These are phyloP conservation scores for Xylaria digitata DNA, from an alignment of 2,329 filamentous ascomycete genomes.

Conservation along the genomic window DNA sequence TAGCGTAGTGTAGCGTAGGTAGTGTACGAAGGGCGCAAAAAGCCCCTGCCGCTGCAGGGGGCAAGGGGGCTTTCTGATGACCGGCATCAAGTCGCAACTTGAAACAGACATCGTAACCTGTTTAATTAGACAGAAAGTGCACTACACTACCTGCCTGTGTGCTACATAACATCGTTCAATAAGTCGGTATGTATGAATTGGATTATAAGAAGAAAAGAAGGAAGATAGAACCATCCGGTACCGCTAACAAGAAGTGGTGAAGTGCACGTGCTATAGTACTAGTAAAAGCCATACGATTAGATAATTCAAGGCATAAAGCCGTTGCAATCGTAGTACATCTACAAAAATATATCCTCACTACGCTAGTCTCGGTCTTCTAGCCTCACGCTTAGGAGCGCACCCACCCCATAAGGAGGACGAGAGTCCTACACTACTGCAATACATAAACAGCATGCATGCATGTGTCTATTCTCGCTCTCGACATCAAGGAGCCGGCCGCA, in stretches of 20 bases:
- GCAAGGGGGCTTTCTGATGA: conserved; percentile 20
- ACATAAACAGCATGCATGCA: conserved; percentile 1
- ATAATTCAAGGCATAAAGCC: too few species aligned
- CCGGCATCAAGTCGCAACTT: conserved; percentile 24
- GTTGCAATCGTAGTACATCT: too few species aligned
- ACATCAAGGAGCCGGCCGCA: not conserved
- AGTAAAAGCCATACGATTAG: too few species aligned
- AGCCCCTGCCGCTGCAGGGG: conserved; percentile 31
- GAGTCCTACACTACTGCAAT: conserved; percentile 3
- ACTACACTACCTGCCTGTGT: too few species aligned
- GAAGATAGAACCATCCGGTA: too few species aligned
- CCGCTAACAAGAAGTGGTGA: too few species aligned
- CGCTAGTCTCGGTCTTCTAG: too few species aligned
- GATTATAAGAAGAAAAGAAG: not conserved
- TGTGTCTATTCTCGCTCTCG: conserved; percentile 23
- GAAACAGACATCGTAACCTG: conserved; percentile 26
- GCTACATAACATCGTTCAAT: not conserved
- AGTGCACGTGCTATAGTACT: too few species aligned
- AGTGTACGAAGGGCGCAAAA: conserved; percentile 11
- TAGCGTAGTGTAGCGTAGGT: not conserved
- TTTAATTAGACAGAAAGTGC: conserved; percentile 11
- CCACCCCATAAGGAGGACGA: not conserved
- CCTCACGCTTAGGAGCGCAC: not conserved
- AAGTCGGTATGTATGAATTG: not conserved
- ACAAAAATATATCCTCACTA: too few species aligned